phyloP scores from a whole-genome alignment of 2,329 filamentous ascomycete species.

The Fusarium continuum region DNA sequence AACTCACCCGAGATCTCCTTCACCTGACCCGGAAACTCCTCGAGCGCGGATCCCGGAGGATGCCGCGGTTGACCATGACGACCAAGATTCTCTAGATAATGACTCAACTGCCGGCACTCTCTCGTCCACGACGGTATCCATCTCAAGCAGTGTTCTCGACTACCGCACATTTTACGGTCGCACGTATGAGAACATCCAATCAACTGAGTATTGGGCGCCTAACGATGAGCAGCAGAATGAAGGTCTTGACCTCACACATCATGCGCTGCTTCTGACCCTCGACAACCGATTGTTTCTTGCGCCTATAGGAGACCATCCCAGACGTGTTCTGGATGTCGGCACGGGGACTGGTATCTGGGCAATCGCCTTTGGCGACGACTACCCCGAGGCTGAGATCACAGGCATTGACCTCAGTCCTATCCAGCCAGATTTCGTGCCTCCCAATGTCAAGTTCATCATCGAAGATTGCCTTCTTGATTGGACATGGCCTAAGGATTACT shows the following conservation, averaged over 20 bases:
- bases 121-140: slow-evolving; percentile 15
- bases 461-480: slow-evolving; percentile 53
- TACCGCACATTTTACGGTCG: slow-evolving; percentile 29
- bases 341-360: slow-evolving; percentile 68
- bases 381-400: slow-evolving; percentile 43
- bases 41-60: neutral
- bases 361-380: slow-evolving; percentile 46
- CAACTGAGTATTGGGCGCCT: slow-evolving; percentile 39
- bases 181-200: slow-evolving; percentile 32
- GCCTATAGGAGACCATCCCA: slow-evolving; percentile 35
- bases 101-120: slow-evolving; percentile 2
- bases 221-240: slow-evolving; percentile 43
- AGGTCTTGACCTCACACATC: slow-evolving; percentile 41
- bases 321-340: slow-evolving; percentile 57
- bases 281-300: slow-evolving; percentile 39
- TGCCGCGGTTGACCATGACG: neutral
- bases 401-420: slow-evolving; percentile 51
- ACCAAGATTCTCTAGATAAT: slow-evolving; percentile 6
- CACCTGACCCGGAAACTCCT: neutral
- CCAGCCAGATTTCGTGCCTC: slow-evolving; percentile 45
- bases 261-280: slow-evolving; percentile 37
- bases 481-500: slow-evolving; percentile 54
- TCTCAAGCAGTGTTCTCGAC: slow-evolving; percentile 29
- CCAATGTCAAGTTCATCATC: slow-evolving; percentile 48
- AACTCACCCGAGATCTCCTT: neutral